Conservation (phyloP, 106 monocot genomes). For the Ottelia alismoides region DNA sequence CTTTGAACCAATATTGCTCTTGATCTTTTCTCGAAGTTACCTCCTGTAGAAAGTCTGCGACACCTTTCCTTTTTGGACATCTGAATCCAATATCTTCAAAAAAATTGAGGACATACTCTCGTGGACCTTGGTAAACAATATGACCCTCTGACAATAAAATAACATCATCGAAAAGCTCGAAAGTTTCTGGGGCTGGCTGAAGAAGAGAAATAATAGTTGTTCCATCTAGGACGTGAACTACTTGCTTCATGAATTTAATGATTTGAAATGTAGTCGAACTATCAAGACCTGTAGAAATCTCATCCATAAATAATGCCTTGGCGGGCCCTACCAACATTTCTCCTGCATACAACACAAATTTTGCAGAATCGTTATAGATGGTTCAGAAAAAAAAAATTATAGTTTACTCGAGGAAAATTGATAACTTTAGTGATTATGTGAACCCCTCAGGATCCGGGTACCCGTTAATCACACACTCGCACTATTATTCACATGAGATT, state of each 20-base stretch:
- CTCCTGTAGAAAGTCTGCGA: constrained; percentile 89
- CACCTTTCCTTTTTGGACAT: constrained; percentile 85
- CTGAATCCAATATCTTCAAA: constrained; percentile 74
- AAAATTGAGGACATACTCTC: constrained; percentile 31
- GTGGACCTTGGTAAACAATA: constrained; percentile 69
- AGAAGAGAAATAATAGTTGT: constrained; percentile 73
- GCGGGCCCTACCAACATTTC: constrained; percentile 91
- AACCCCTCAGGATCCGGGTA: too few species aligned
- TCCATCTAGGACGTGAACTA: constrained; percentile 59
- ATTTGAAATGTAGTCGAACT: constrained; percentile 83
- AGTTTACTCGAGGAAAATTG: too few species aligned
- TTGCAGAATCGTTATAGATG: too few species aligned
- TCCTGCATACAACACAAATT: constrained; percentile 34
- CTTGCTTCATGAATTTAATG: constrained; percentile 61
- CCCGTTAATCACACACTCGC: too few species aligned
- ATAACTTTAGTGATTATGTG: too few species aligned
- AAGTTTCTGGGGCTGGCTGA: constrained; percentile 86
- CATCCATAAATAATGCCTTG: constrained; percentile 90
- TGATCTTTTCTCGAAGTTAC: constrained; percentile 79
- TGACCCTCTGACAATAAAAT: constrained; percentile 79
- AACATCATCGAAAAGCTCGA: constrained; percentile 77
- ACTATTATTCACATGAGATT: too few species aligned
- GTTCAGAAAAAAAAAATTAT: too few species aligned
- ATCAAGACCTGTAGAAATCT: constrained; percentile 91
- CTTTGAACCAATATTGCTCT: constrained; percentile 57